phyloP scores from a whole-genome alignment of 495 filamentous ascomycete genomes.

The Amniculicola lignicola region DNA sequence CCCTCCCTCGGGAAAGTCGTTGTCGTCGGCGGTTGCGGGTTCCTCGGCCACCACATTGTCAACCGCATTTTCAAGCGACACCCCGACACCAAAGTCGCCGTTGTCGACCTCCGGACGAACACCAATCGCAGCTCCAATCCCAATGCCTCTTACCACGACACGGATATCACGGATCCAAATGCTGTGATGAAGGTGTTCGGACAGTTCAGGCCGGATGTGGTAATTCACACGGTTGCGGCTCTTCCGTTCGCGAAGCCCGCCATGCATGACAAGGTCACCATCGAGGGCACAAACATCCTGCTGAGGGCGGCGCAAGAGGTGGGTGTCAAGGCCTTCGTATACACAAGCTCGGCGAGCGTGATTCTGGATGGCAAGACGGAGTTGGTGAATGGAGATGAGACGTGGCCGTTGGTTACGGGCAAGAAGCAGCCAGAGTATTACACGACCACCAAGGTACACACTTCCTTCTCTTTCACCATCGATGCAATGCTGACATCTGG shows the following conservation, averaged over 20 bases:
- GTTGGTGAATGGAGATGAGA: constrained; percentile 85
- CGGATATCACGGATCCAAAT: constrained; percentile 76
- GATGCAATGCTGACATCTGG: constrained; percentile 4
- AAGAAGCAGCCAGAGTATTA: constrained; percentile 81
- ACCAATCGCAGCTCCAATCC: constrained; percentile 63
- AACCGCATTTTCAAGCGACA: constrained; percentile 46
- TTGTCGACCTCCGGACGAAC: constrained; percentile 80
- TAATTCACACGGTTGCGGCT: constrained; percentile 81
- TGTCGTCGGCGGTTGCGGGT: constrained; percentile 54
- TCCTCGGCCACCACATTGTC: constrained; percentile 54
- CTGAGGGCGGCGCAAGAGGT: constrained; percentile 70
- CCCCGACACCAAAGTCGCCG: constrained; percentile 60
- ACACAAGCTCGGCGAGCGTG: constrained; percentile 87
- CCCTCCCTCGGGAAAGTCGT: constrained; percentile 46
- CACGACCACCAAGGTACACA: constrained; percentile 49
- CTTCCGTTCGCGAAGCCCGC: constrained; percentile 48
- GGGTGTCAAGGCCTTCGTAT: constrained; percentile 87
- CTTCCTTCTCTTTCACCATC: not conserved
- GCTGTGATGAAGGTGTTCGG: constrained; percentile 64
- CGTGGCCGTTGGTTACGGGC: constrained; percentile 73
- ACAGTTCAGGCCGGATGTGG: constrained; percentile 72
- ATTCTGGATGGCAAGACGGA: constrained; percentile 74
- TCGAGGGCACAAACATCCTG: constrained; percentile 78
- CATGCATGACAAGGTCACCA: constrained; percentile 77
- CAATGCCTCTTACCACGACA: constrained; percentile 73